These are phyloP conservation scores for Camellia oleifera DNA, from an alignment of 179 eudicot species.

Conservation along the genomic window DNA sequence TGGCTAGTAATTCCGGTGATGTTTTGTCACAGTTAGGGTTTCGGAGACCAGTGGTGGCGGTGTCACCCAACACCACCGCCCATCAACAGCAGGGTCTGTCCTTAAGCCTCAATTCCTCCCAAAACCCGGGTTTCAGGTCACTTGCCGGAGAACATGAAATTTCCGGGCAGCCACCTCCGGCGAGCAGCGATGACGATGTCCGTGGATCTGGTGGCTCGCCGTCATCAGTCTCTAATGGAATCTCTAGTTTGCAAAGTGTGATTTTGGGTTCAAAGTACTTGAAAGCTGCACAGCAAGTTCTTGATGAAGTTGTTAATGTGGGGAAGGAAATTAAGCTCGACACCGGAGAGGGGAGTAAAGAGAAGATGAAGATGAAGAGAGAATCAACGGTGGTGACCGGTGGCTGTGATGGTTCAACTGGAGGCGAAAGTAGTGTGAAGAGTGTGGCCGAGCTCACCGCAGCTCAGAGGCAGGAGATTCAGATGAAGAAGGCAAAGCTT, in stretches of 20 bases:
- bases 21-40: background rate
- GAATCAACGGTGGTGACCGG: constrained; percentile 15
- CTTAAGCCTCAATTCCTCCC: constrained; percentile 15
- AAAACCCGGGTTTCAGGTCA: constrained; percentile 6
- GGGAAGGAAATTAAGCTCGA: constrained; percentile 30
- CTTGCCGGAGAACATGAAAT: background rate
- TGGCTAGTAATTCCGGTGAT: background rate
- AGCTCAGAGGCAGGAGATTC: constrained; percentile 80
- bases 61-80: constrained; percentile 12
- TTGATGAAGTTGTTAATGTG: constrained; percentile 76
- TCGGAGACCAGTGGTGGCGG: background rate
- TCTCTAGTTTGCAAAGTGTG: constrained; percentile 36
- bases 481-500: constrained; percentile 85
- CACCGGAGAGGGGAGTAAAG: constrained; percentile 2
- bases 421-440: constrained; percentile 21
- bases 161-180: background rate
- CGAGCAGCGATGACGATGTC: constrained; percentile 34
- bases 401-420: constrained; percentile 26
- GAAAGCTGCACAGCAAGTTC: constrained; percentile 66
- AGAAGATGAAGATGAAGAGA: constrained; percentile 21
- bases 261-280: constrained; percentile 69
- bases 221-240: constrained; percentile 33
- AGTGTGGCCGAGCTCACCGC: constrained; percentile 47
- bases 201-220: constrained; percentile 26
- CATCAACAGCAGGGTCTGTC: constrained; percentile 19